phyloP scores from a whole-genome alignment of 139 green algal genomes.

The Chlamydomonas urium region DNA sequence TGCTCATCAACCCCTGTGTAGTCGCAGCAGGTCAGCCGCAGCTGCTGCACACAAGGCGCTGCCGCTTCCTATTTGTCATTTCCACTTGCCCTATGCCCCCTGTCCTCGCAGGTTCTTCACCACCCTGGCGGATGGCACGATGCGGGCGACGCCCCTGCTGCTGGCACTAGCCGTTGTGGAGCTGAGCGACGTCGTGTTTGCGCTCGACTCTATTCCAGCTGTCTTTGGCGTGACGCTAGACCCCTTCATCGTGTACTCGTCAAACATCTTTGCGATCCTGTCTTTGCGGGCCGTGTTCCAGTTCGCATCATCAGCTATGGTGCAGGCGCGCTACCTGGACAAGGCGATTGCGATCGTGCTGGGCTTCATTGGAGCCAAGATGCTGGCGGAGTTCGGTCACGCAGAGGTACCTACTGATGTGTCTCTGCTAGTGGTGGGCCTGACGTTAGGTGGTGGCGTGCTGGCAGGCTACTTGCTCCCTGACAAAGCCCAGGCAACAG shows the following conservation, averaged over 20 bases:
- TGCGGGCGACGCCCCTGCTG: slow-evolving; percentile 83
- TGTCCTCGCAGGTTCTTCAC: slow-evolving; percentile 79
- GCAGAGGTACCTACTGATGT: slow-evolving; percentile 67
- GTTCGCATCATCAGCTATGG: slow-evolving; percentile 40
- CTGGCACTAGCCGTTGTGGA: slow-evolving; percentile 91
- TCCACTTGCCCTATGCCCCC: no score
- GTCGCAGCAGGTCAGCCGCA: no score
- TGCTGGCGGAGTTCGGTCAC: slow-evolving; percentile 71
- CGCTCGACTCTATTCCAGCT: slow-evolving; percentile 87
- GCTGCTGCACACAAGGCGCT: no score
- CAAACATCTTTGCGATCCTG: slow-evolving; percentile 93
- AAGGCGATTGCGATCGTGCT: slow-evolving; percentile 84
- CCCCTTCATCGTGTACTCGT: slow-evolving; percentile 96
- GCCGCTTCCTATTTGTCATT: no score
- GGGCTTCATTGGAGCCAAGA: slow-evolving; percentile 83
- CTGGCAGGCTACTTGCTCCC: slow-evolving; percentile 60
- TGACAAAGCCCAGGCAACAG: no score
- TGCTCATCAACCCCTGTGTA: no score
- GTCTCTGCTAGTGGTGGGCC: slow-evolving; percentile 67
- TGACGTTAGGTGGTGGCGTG: slow-evolving; percentile 66
- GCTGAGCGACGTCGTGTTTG: slow-evolving; percentile 93
- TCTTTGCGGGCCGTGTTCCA: slow-evolving; percentile 75
- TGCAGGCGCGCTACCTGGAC: slow-evolving; percentile 65
- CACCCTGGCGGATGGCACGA: neutral
- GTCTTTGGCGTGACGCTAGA: slow-evolving; percentile 95